phyloP scores from a whole-genome alignment of 1,284 basidiomycete genomes.

The Paramarasmius palmivorus region DNA sequence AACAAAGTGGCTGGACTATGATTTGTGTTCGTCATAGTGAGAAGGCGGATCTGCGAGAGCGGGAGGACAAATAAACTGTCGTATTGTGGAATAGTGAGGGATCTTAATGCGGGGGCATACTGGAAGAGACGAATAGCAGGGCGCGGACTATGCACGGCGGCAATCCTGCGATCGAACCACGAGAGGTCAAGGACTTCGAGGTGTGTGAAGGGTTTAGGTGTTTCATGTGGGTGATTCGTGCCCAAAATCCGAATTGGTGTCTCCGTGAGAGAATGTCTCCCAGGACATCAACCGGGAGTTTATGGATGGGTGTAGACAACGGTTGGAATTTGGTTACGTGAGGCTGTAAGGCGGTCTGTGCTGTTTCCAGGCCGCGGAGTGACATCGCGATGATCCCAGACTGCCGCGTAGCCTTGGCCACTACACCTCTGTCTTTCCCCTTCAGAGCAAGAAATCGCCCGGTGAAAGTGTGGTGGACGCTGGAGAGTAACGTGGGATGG shows the following conservation, averaged over 20 bases:
- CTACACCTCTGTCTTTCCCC: not conserved
- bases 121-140: not conserved
- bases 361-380: not conserved
- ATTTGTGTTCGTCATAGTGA: not conserved
- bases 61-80: not conserved
- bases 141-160: not conserved
- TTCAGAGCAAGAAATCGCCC: not conserved
- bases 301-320: not conserved
- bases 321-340: not conserved
- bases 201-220: not conserved
- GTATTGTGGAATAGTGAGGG: conserved; percentile 1
- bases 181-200: not conserved
- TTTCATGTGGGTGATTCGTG: not conserved
- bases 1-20: not conserved
- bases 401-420: not conserved
- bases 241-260: not conserved
- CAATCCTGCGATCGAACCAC: not conserved
- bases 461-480: not conserved
- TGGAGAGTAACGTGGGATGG: not conserved
- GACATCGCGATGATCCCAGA: not conserved
- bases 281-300: conserved; percentile 2
- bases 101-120: not conserved
- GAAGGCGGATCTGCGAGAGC: not conserved
- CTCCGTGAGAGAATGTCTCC: not conserved
- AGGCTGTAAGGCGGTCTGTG: not conserved